These are phyloP conservation scores for Xylariales sp. DNA, from an alignment of 2,329 filamentous ascomycete genomes.

Conservation along the genomic window DNA sequence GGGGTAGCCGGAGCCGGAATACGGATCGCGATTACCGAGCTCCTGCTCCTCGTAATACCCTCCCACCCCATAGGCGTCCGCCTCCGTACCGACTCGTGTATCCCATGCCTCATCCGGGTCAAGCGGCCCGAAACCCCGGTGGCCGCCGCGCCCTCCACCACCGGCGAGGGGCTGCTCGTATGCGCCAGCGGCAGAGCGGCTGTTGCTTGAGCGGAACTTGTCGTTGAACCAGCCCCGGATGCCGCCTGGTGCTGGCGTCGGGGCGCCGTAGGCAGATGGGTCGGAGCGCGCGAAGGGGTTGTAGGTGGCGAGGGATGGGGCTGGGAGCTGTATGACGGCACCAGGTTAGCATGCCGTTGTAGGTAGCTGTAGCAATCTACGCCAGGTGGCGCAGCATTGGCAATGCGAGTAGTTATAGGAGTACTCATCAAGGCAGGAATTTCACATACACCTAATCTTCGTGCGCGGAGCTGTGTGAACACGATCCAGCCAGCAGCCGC, in stretches of 20 bases:
- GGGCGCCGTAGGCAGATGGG: constrained; percentile 40
- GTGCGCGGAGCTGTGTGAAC: constrained; percentile 68
- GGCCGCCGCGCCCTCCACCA: constrained; percentile 35
- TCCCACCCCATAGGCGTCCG: constrained; percentile 54
- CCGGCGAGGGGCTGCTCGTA: constrained; percentile 57
- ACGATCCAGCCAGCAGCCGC: constrained; percentile 61
- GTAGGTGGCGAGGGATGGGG: constrained; percentile 62
- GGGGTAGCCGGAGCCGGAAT: constrained; percentile 36
- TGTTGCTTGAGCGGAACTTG: constrained; percentile 63
- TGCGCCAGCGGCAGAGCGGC: constrained; percentile 62
- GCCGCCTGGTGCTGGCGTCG: constrained; percentile 55
- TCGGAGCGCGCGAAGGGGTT: constrained; percentile 62
- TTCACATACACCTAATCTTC: constrained; percentile 60
- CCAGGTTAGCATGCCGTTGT: background rate
- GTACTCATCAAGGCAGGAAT: too few relatives aligned
- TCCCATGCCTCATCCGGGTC: constrained; percentile 89
- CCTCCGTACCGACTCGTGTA: constrained; percentile 69
- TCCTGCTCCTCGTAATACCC: constrained; percentile 76
- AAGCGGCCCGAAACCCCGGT: constrained; percentile 59
- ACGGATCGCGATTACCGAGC: constrained; percentile 43
- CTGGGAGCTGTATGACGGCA: constrained; percentile 53
- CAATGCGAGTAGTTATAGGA: too few relatives aligned
- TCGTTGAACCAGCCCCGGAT: constrained; percentile 70
- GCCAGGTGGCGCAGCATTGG: too few relatives aligned
- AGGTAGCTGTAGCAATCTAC: too few relatives aligned